Evolutionary conservation across 2,329 filamentous ascomycete genomes (phyloP).

Genomic region (Alternaria postmessia): DNA sequence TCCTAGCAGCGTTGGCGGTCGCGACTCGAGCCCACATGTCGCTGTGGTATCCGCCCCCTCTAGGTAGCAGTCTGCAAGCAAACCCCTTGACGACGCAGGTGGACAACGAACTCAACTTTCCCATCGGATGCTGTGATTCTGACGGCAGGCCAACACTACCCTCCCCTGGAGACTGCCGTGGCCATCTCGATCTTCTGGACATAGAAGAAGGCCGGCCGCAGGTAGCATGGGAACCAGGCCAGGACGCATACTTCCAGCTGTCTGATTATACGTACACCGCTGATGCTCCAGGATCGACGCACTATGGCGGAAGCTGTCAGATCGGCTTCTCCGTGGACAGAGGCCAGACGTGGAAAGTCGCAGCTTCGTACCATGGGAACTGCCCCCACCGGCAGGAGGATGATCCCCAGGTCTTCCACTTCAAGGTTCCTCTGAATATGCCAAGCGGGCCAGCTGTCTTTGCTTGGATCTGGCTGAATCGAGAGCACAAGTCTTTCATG

Average conservation of each 20-base stretch:
- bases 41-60: conserved; percentile 51
- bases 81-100: conserved; percentile 25
- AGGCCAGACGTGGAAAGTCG: conserved; percentile 54
- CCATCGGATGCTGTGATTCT: conserved; percentile 53
- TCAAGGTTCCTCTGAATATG: conserved; percentile 53
- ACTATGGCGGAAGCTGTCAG: conserved; percentile 53
- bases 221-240: conserved; percentile 51
- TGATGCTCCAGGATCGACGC: conserved; percentile 42
- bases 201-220: conserved; percentile 50
- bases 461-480: conserved; percentile 57
- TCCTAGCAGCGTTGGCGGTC: not conserved
- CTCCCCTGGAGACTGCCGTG: conserved; percentile 47
- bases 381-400: conserved; percentile 53
- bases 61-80: conserved; percentile 54
- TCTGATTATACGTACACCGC: conserved; percentile 20
- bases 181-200: conserved; percentile 52
- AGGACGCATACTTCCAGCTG: conserved; percentile 46
- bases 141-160: conserved; percentile 23
- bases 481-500: conserved; percentile 56
- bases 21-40: conserved; percentile 46
- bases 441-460: conserved; percentile 50
- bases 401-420: conserved; percentile 51
- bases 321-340: conserved; percentile 53
- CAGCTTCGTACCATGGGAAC: conserved; percentile 54
- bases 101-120: conserved; percentile 47